These are phyloP conservation scores for Penicillium brasilianum DNA, from an alignment of 2,329 filamentous ascomycete species.

Conservation along the genomic window DNA sequence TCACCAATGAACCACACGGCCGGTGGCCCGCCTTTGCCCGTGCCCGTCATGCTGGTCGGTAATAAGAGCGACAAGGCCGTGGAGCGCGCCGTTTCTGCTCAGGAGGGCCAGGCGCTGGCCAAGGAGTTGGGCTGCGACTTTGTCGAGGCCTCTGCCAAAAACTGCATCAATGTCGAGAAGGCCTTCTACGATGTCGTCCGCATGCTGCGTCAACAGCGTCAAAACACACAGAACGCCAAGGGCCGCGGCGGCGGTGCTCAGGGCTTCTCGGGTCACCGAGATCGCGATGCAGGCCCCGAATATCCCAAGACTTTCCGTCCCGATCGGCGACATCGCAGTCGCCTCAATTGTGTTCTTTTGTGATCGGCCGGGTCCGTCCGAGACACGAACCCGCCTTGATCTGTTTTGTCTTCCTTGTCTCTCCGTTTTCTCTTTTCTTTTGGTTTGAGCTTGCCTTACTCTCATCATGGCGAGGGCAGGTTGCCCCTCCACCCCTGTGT, in stretches of 20 bases:
- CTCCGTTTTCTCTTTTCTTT: conserved; percentile 18
- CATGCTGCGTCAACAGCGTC: conserved; percentile 82
- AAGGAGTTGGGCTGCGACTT: conserved; percentile 95
- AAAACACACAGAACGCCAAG: conserved; percentile 49
- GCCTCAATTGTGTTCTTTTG: conserved; percentile 45
- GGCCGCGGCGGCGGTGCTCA: conserved; percentile 31
- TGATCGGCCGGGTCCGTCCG: conserved; percentile 35
- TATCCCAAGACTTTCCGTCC: conserved; percentile 47
- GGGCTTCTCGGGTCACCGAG: conserved; percentile 44
- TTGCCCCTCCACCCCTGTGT: conserved; percentile 5
- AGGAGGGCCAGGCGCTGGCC: conserved; percentile 90
- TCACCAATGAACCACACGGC: conserved; percentile 56
- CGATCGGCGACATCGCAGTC: conserved; percentile 43
- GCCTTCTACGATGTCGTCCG: conserved; percentile 97
- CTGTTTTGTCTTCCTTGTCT: conserved; percentile 8
- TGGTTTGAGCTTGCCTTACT: conserved; percentile 15
- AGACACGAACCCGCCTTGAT: conserved; percentile 11
- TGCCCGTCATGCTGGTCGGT: conserved; percentile 96
- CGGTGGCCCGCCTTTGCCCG: conserved; percentile 62
- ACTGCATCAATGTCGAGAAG: conserved; percentile 98
- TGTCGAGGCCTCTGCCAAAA: conserved; percentile 95
- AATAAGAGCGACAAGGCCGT: conserved; percentile 98
- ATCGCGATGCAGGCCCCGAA: conserved; percentile 45
- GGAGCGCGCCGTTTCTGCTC: conserved; percentile 93
- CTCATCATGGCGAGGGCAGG: not conserved